These are phyloP conservation scores for Candida oleophila DNA, from an alignment of 805 yeast species.

Conservation along the genomic window DNA sequence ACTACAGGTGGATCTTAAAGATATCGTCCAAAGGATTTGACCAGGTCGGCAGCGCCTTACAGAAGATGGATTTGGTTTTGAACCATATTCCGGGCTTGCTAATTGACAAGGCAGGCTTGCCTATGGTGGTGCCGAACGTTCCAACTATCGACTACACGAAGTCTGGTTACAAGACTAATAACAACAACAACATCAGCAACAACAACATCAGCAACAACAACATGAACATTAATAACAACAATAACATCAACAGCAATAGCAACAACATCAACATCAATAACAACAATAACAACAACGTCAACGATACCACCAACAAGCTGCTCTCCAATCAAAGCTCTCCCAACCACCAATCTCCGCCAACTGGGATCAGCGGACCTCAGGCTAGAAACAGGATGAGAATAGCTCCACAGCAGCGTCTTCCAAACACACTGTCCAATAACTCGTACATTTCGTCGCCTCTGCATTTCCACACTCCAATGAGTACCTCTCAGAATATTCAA, in stretches of 20 bases:
- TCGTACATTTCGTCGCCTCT: constrained; percentile 21
- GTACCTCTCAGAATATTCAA: constrained; percentile 8
- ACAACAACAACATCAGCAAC: not conserved
- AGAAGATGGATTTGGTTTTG: constrained; percentile 67
- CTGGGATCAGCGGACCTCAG: not conserved
- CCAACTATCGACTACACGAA: constrained; percentile 20
- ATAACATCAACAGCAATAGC: not conserved
- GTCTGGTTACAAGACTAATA: constrained; percentile 1
- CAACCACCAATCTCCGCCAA: constrained; percentile 2
- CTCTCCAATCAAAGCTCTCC: not conserved
- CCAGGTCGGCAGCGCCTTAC: constrained; percentile 73
- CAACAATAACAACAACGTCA: constrained; percentile 1
- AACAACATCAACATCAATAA: constrained; percentile 5
- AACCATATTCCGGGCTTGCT: constrained; percentile 73
- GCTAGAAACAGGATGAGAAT: constrained; percentile 5
- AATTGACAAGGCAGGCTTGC: constrained; percentile 36
- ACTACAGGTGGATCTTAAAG: constrained; percentile 74
- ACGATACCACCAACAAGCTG: not conserved
- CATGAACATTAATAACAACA: constrained; percentile 1
- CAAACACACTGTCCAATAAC: constrained; percentile 6
- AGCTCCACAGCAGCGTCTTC: constrained; percentile 3
- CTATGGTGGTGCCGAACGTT: constrained; percentile 35
- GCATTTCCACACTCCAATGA: constrained; percentile 10
- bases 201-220: constrained; percentile 1
- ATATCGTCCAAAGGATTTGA: constrained; percentile 75